Evolutionary conservation across 257 asterid genomes (phyloP).

Genomic region (Echium plantagineum): DNA sequence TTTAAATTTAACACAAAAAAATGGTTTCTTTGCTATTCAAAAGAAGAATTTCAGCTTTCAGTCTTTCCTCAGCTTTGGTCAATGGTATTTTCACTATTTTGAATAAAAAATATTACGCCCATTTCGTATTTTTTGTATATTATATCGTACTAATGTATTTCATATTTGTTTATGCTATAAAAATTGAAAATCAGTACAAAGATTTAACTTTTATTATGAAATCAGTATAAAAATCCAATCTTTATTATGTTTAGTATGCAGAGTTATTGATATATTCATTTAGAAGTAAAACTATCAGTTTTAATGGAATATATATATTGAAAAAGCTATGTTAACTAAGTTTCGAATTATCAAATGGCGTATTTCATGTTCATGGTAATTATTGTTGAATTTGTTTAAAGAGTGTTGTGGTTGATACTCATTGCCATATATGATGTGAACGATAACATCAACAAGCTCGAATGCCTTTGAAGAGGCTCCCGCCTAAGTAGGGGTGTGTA

Average conservation of each 20-base stretch:
- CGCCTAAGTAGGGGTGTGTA: too few relatives aligned
- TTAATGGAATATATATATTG: too few relatives aligned
- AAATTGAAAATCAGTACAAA: not conserved
- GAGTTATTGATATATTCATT: too few relatives aligned
- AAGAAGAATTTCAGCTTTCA: not conserved
- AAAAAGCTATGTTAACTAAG: not conserved
- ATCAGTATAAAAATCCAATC: not conserved
- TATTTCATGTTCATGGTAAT: too few relatives aligned
- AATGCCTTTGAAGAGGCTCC: too few relatives aligned
- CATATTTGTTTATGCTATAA: slow-evolving; percentile 2
- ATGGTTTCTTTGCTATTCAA: not conserved
- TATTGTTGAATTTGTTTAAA: too few relatives aligned
- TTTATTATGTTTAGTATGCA: too few relatives aligned
- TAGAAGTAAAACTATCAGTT: too few relatives aligned
- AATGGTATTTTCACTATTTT: slow-evolving; percentile 1
- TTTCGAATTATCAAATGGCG: too few relatives aligned
- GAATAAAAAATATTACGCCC: not conserved
- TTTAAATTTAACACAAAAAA: not conserved
- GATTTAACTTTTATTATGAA: not conserved
- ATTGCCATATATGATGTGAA: too few relatives aligned
- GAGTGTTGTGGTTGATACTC: too few relatives aligned
- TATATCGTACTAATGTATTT: not conserved
- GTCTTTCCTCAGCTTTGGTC: not conserved
- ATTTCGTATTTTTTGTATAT: not conserved
- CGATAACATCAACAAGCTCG: too few relatives aligned